Evolutionary conservation across 495 filamentous ascomycete species (phyloP).

Genomic region (Parmelia sp.): DNA sequence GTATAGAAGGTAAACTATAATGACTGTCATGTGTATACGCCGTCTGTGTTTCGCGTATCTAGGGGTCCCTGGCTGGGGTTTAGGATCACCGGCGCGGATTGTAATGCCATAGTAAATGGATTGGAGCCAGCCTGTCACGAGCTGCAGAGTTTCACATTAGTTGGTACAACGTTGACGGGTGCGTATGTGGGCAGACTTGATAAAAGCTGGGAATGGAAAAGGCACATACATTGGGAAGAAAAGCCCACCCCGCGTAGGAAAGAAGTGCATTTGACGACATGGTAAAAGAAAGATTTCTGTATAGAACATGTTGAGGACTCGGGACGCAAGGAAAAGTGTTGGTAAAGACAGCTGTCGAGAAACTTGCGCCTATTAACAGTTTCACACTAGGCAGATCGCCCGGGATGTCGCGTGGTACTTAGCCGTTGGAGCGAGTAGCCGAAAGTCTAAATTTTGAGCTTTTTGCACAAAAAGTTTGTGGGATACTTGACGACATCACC

Average conservation of each 20-base stretch:
- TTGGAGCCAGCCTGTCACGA: conserved; percentile 74
- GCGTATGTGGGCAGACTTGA: neutral
- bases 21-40: conserved; percentile 74
- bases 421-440: neutral
- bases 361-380: neutral
- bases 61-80: conserved; percentile 64
- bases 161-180: neutral
- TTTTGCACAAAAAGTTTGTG: neutral
- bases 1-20: conserved; percentile 78
- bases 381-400: neutral
- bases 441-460: neutral
- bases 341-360: conserved; percentile 5
- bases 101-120: conserved; percentile 79
- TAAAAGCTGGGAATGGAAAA: neutral
- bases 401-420: neutral
- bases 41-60: conserved; percentile 66
- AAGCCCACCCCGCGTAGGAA: conserved; percentile 72
- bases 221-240: conserved; percentile 55
- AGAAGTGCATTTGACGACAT: conserved; percentile 39
- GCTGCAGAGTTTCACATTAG: conserved; percentile 37
- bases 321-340: neutral
- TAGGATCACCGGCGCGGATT: conserved; percentile 83
- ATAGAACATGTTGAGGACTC: neutral
- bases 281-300: neutral
- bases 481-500: neutral